Evolutionary conservation across 1,139 yeast species (phyloP).

Genomic region (Hemisphaericaspora xylanilytica): DNA sequence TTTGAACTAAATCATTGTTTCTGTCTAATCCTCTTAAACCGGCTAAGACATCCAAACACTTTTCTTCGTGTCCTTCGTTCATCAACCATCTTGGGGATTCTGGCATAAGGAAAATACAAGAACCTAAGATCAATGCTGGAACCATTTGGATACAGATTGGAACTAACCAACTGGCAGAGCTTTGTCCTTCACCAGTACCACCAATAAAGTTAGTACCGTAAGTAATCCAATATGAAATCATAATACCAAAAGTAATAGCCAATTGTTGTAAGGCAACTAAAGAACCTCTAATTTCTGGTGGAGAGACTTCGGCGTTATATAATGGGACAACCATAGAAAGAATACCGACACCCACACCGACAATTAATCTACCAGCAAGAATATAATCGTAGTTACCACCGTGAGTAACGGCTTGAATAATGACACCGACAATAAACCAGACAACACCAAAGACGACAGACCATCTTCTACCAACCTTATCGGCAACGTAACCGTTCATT

Average conservation of each 20-base stretch:
- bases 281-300: constrained; percentile 62
- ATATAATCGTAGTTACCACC: constrained; percentile 16
- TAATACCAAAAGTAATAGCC: constrained; percentile 63
- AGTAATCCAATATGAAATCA: constrained; percentile 69
- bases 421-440: constrained; percentile 31
- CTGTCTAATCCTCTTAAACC: constrained; percentile 14
- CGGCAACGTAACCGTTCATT: constrained; percentile 21
- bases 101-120: constrained; percentile 19
- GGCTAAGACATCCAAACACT: constrained; percentile 23
- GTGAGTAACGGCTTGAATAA: constrained; percentile 28
- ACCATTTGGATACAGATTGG: constrained; percentile 26
- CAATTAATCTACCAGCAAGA: constrained; percentile 26
- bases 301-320: constrained; percentile 21
- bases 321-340: constrained; percentile 24
- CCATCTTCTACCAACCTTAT: constrained; percentile 32
- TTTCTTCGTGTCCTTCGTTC: constrained; percentile 17
- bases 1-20: constrained; percentile 16
- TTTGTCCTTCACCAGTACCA: constrained; percentile 30
- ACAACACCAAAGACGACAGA: constrained; percentile 27
- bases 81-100: constrained; percentile 25
- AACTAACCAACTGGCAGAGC: constrained; percentile 38
- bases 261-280: constrained; percentile 66
- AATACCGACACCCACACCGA: constrained; percentile 24
- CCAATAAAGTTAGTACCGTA: constrained; percentile 45
- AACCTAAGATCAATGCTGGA: constrained; percentile 21